phyloP scores from a whole-genome alignment of 73 alveolate genomes.

The Breviolum minutum region DNA sequence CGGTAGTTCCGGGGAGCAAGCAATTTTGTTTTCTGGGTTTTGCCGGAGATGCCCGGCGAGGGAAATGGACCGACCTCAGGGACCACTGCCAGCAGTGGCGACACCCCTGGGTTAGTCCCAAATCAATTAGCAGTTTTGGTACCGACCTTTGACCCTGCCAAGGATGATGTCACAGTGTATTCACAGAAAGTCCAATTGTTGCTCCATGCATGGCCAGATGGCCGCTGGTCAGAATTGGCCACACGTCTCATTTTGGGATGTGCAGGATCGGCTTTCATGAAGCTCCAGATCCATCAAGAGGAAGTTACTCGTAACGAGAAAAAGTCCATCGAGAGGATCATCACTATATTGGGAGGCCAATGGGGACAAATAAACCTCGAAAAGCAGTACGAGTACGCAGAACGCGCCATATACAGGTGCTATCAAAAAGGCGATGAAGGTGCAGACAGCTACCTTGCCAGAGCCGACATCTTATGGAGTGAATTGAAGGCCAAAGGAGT shows the following conservation, averaged over 20 bases:
- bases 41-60: no score
- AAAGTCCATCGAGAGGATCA: not conserved
- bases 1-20: no score
- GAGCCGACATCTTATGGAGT: not conserved
- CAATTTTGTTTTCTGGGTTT: no score
- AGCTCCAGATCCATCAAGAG: not conserved
- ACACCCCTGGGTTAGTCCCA: no score
- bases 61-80: no score
- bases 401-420: not conserved
- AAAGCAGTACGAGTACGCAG: not conserved
- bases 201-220: not conserved
- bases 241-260: not conserved
- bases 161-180: not conserved
- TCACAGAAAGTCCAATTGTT: not conserved
- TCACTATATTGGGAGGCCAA: not conserved
- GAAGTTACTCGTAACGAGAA: not conserved
- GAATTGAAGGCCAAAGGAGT: not conserved
- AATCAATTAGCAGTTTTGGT: no score
- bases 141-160: not conserved
- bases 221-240: not conserved
- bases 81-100: no score
- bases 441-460: not conserved
- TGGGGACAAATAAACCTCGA: not conserved
- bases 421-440: not conserved
- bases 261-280: not conserved